phyloP scores from a whole-genome alignment of 306 rosid species.

The Neltuma alba region DNA sequence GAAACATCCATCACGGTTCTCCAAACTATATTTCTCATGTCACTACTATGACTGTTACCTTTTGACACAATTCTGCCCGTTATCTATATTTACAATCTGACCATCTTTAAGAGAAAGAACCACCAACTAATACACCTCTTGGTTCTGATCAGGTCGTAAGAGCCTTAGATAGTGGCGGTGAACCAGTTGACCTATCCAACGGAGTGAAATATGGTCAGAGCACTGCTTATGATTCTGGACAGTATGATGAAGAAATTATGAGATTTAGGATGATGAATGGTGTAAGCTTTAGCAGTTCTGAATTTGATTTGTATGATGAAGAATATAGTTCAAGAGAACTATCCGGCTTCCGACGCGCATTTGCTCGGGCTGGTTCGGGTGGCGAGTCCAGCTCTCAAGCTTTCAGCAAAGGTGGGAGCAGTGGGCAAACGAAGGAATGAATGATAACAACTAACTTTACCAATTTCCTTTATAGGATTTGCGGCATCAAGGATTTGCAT shows the following conservation, averaged over 20 bases:
- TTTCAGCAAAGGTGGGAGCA: constrained; percentile 29
- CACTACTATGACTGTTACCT: background rate
- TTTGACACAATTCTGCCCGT: background rate
- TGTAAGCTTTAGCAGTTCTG: constrained; percentile 50
- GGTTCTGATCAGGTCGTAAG: constrained; percentile 69
- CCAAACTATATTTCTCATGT: background rate
- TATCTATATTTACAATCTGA: background rate
- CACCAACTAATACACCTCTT: constrained; percentile 11
- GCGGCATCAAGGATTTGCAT: constrained; percentile 11
- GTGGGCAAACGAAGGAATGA: constrained; percentile 10
- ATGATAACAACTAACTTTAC: constrained; percentile 13
- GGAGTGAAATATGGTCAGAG: constrained; percentile 91
- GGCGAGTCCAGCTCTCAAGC: constrained; percentile 62
- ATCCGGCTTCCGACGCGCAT: constrained; percentile 39
- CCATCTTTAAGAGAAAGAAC: background rate
- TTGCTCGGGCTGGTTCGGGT: constrained; percentile 48
- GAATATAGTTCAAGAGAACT: constrained; percentile 52
- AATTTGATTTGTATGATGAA: constrained; percentile 49
- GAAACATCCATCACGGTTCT: background rate
- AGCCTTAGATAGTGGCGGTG: constrained; percentile 74
- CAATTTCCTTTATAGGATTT: background rate
- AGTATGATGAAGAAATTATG: constrained; percentile 73
- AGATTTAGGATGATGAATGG: constrained; percentile 69
- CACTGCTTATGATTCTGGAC: constrained; percentile 74
- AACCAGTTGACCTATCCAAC: constrained; percentile 71